phyloP scores from a whole-genome alignment of 306 rosid genomes.

The Trichosanthes truncata region DNA sequence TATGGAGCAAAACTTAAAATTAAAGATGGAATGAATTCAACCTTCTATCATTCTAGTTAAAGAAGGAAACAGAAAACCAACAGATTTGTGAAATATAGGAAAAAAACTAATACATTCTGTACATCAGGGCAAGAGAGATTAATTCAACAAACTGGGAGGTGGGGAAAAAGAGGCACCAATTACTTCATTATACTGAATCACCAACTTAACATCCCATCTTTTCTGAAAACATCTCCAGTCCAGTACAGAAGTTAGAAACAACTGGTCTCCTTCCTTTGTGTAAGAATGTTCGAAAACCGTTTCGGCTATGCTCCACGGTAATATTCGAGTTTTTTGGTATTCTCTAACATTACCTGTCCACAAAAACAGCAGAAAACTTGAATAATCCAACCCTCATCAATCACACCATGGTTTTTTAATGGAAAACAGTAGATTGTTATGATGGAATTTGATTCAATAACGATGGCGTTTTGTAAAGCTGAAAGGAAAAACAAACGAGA shows the following conservation, averaged over 20 bases:
- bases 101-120: background rate
- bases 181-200: background rate
- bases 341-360: slow-evolving; percentile 57
- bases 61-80: too few species aligned
- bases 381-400: background rate
- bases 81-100: too few species aligned
- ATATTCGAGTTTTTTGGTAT: slow-evolving; percentile 66
- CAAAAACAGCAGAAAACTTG: slow-evolving; percentile 8
- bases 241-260: background rate
- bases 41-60: too few species aligned
- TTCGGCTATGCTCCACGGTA: slow-evolving; percentile 40
- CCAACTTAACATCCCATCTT: background rate
- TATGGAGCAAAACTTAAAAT: too few species aligned
- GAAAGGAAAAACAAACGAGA: background rate
- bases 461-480: background rate
- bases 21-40: too few species aligned
- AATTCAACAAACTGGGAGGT: background rate
- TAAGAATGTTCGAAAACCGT: background rate
- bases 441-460: slow-evolving; percentile 9
- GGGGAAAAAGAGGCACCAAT: background rate
- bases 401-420: background rate
- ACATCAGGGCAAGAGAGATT: background rate
- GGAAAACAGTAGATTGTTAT: background rate
- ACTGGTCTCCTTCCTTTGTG: background rate
- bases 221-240: background rate